Evolutionary conservation across 2,329 filamentous ascomycete genomes (phyloP), one percentile per base, ranked within the genome.

Genomic region (Alternaria ventricosa): DNA sequence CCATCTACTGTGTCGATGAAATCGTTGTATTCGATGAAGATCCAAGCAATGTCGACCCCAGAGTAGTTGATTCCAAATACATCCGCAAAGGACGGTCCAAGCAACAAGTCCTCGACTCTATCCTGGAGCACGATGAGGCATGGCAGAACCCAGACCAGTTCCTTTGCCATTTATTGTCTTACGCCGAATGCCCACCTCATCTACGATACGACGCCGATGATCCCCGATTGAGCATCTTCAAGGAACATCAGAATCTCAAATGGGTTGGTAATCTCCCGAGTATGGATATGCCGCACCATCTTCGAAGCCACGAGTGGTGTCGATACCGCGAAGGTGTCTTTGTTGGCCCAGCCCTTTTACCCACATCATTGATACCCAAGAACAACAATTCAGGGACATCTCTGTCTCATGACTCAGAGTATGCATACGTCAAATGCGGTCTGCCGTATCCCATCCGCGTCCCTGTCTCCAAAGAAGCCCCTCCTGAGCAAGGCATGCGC

Each of bases 1-100:
- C 92, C 65, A 90, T 96, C 66, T 96, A 96, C 81, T 90, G 88
- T 73, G 87, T 97, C 69, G 93, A 97, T 76, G 93, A 97, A 81
- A 86, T 96, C 28, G 85, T 97, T 55, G 83, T 97, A 58, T 97
- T 92, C 78, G 89, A 95, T 75, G 93, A 96, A 80, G 86, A 85
- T n/a, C 81, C 85, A 46, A 66, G 36, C 67, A 78, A 61, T 15
- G 65, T 77, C 13, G 64, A 71, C 4, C 66, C 68, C 54, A 66
- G 68, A 20, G 69, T 75, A 6, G 65, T 74, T n/a, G 65, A 68
- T 20, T 49, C 63, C 9, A 66, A 69, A 27, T 73, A 75, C 56
- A 65, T 66, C 2, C 65, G 65, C 41, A 69, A 71, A 62, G 64
- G 62, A 1, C 65, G 65, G 13, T 84, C 51, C 79, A 83, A 72